Conservation (phyloP, 805 yeast genomes). For the Candida sakaeoensis region DNA sequence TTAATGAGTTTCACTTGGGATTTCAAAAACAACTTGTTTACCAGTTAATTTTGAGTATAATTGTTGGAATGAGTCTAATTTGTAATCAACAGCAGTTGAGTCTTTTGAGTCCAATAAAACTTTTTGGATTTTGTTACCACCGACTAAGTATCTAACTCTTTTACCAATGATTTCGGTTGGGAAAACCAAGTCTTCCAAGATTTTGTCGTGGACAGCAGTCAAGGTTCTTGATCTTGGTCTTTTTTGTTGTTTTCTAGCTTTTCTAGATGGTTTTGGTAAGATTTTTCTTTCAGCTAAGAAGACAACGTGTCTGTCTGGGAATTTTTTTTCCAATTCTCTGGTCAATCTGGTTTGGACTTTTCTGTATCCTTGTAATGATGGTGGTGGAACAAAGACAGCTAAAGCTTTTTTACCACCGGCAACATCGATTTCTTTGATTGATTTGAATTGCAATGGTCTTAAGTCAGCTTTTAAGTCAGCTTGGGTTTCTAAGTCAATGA, state of each 20-base stretch:
- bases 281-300: conserved; percentile 99
- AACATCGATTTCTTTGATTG: conserved; percentile 97
- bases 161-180: conserved; percentile 99
- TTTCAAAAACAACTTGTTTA: conserved; percentile 98
- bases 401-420: conserved; percentile 98
- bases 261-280: conserved; percentile 98
- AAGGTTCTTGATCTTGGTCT: conserved; percentile 99
- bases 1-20: conserved; percentile 50
- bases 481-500: conserved; percentile 93
- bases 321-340: conserved; percentile 99
- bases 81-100: conserved; percentile 94
- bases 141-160: conserved; percentile 98
- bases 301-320: conserved; percentile 99
- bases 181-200: conserved; percentile 98
- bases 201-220: conserved; percentile 97
- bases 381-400: conserved; percentile 97
- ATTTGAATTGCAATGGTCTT: conserved; percentile 98
- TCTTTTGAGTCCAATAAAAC: conserved; percentile 97
- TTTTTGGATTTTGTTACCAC: conserved; percentile 98
- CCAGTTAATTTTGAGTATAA: conserved; percentile 98
- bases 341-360: conserved; percentile 95
- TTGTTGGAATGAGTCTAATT: conserved; percentile 98
- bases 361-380: conserved; percentile 89
- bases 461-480: conserved; percentile 96
- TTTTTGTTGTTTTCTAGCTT: conserved; percentile 91